Percentiles rank a stretch among this genome's conserved stretches.
phyloP scores from a whole-genome alignment of 2,329 filamentous ascomycete genomes.

The Fusarium scirpi region DNA sequence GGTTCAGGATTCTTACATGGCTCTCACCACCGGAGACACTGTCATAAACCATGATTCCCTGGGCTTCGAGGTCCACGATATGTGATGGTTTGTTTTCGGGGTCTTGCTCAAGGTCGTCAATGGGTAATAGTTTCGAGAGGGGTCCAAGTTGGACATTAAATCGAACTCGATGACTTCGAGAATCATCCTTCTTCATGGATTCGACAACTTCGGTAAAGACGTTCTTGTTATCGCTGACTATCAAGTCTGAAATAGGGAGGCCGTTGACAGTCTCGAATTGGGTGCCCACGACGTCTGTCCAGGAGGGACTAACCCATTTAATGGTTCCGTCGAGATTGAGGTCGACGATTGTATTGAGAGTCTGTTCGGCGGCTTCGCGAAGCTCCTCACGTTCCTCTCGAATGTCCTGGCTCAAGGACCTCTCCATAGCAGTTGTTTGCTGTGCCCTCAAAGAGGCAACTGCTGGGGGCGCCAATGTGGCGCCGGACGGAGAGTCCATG shows the following conservation, averaged over 20 bases:
- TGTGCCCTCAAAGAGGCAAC: slow-evolving; percentile 65
- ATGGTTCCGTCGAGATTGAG: slow-evolving; percentile 90
- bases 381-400: slow-evolving; percentile 93
- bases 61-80: slow-evolving; percentile 85
- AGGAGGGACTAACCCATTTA: slow-evolving; percentile 96
- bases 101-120: slow-evolving; percentile 57
- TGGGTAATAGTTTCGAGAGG: slow-evolving; percentile 71
- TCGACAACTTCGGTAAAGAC: slow-evolving; percentile 87
- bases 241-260: slow-evolving; percentile 81
- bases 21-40: slow-evolving; percentile 86
- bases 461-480: slow-evolving; percentile 63
- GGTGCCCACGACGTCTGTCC: slow-evolving; percentile 92
- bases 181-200: slow-evolving; percentile 92
- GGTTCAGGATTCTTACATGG: slow-evolving; percentile 74
- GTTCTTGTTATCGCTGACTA: slow-evolving; percentile 80
- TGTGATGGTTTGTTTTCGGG: slow-evolving; percentile 54
- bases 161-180: slow-evolving; percentile 88
- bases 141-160: slow-evolving; percentile 80
- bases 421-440: slow-evolving; percentile 66
- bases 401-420: slow-evolving; percentile 86
- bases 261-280: slow-evolving; percentile 78
- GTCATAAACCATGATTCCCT: slow-evolving; percentile 99
- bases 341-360: slow-evolving; percentile 95
- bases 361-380: slow-evolving; percentile 95
- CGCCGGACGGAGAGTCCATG: slow-evolving; percentile 56